These are phyloP conservation scores for Blastocystis sp. DNA, from an alignment of 352 stramenopile genomes.

Conservation along the genomic window DNA sequence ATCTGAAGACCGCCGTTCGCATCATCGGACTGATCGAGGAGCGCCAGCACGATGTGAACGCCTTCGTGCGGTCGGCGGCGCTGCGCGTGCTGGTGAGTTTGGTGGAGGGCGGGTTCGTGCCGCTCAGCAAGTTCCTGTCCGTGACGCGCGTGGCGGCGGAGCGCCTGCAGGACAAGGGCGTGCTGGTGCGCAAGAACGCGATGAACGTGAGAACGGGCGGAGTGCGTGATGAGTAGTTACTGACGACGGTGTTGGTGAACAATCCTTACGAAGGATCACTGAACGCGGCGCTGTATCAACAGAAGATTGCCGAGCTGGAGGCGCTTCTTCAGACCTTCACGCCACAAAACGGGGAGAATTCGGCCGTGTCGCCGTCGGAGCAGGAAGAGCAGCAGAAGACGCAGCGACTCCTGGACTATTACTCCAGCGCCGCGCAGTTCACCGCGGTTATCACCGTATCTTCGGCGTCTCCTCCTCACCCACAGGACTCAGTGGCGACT, in stretches of 20 bases:
- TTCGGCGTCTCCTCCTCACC: background rate
- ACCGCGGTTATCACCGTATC: slow-evolving; percentile 79
- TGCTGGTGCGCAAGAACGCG: slow-evolving; percentile 83
- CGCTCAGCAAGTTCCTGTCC: slow-evolving; percentile 75
- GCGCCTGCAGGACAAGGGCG: slow-evolving; percentile 86
- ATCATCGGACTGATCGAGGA: slow-evolving; percentile 85
- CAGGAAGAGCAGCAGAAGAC: slow-evolving; percentile 79
- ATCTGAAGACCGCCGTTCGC: slow-evolving; percentile 73
- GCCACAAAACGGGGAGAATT: slow-evolving; percentile 71
- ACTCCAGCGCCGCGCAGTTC: slow-evolving; percentile 84
- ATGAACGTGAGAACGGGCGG: slow-evolving; percentile 48
- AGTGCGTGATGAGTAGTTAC: slow-evolving; percentile 72
- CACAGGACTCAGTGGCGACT: slow-evolving; percentile 80
- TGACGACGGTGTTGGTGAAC: slow-evolving; percentile 84
- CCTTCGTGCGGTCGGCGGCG: slow-evolving; percentile 83
- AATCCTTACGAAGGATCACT: slow-evolving; percentile 89
- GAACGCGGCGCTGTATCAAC: slow-evolving; percentile 72
- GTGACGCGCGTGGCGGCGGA: slow-evolving; percentile 82
- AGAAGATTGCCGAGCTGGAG: slow-evolving; percentile 74
- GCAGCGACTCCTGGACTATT: slow-evolving; percentile 83
- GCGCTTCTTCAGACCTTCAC: slow-evolving; percentile 54
- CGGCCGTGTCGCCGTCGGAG: background rate
- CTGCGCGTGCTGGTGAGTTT: slow-evolving; percentile 85
- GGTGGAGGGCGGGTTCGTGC: slow-evolving; percentile 80
- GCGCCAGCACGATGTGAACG: slow-evolving; percentile 85